Percentiles rank a stretch among this genome's conserved stretches.
Conservation (phyloP, 257 asterid genomes). For the Linaria vulgaris region DNA sequence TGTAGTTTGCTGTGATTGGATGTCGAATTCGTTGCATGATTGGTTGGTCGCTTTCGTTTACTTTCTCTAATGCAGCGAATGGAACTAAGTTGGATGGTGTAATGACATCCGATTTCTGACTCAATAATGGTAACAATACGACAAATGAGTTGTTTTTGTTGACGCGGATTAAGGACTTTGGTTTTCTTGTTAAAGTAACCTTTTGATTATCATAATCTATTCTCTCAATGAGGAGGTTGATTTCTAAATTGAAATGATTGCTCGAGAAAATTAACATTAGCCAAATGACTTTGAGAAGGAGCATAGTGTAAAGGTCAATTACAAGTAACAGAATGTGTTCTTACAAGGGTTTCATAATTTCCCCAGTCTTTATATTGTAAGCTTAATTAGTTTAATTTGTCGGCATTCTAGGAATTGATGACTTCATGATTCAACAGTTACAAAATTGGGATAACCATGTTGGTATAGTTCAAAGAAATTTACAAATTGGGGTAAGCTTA, state of each 20-base stretch:
- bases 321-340: not conserved
- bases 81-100: not conserved
- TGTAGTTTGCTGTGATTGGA: conserved; percentile 17
- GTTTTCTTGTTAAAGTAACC: not conserved
- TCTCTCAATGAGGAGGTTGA: not conserved
- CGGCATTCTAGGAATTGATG: too few species aligned
- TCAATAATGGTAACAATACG: not conserved
- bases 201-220: not conserved
- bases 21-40: not conserved
- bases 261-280: not conserved
- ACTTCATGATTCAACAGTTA: too few species aligned
- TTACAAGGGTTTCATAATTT: not conserved
- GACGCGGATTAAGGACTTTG: not conserved
- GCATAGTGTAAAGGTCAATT: not conserved
- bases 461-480: too few species aligned
- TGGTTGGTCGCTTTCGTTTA: not conserved
- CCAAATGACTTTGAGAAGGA: not conserved
- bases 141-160: not conserved
- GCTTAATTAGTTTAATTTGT: too few species aligned
- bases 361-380: not conserved
- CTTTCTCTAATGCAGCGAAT: not conserved
- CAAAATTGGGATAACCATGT: too few species aligned
- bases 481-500: too few species aligned
- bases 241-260: not conserved
- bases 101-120: not conserved